phyloP scores from a whole-genome alignment of 2,329 filamentous ascomycete genomes.

The Fusarium azukiicola region DNA sequence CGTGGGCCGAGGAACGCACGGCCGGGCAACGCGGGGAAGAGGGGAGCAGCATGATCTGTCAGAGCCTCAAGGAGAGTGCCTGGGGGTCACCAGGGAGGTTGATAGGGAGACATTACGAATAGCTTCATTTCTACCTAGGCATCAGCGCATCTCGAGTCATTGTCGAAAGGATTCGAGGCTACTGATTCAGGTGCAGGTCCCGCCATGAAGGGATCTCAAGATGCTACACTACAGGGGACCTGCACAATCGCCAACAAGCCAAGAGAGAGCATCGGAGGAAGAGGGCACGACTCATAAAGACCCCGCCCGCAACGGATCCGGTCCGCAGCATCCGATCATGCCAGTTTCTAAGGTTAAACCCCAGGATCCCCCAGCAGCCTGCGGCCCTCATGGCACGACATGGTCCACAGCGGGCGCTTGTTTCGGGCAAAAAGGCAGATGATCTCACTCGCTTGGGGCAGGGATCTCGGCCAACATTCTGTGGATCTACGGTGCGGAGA shows the following conservation, averaged over 20 bases:
- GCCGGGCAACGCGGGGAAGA: constrained; percentile 25
- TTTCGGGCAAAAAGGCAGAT: constrained; percentile 27
- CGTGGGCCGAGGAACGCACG: constrained; percentile 16
- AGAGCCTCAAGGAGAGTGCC: constrained; percentile 14
- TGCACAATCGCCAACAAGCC: neutral
- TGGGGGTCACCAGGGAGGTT: neutral
- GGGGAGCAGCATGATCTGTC: constrained; percentile 8
- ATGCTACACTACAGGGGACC: constrained; percentile 13
- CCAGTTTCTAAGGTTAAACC: constrained; percentile 11
- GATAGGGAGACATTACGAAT: neutral
- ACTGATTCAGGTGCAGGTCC: constrained; percentile 5
- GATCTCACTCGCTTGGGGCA: constrained; percentile 8
- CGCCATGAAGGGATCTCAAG: neutral
- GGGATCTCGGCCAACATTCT: neutral
- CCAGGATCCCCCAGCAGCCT: constrained; percentile 21
- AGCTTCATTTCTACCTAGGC: neutral
- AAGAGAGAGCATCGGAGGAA: neutral
- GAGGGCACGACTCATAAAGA: neutral
- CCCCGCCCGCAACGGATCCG: constrained; percentile 27
- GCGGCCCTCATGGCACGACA: constrained; percentile 20
- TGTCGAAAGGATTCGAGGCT: constrained; percentile 18
- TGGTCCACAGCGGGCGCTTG: constrained; percentile 11
- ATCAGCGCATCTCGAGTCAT: constrained; percentile 24
- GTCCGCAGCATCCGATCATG: constrained; percentile 27
- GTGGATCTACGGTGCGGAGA: constrained; percentile 10